These are phyloP conservation scores for Fraxinus greggii DNA, from an alignment of 305 asterid species.

Conservation along the genomic window DNA sequence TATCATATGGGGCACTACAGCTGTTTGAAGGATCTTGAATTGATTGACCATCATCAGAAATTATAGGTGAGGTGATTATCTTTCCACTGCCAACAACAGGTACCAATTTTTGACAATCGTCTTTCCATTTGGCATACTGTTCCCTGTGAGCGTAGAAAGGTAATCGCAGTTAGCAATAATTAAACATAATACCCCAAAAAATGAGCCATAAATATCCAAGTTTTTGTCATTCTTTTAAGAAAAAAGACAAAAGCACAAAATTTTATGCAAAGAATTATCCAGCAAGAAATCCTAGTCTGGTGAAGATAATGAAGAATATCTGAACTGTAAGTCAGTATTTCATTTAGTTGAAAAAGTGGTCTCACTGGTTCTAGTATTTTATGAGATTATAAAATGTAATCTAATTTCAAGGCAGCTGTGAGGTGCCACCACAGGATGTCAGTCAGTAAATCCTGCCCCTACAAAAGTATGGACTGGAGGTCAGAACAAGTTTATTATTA, in stretches of 20 bases:
- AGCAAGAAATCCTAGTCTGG: neutral
- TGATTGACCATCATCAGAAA: slow-evolving; percentile 63
- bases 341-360: neutral
- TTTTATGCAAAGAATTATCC: neutral
- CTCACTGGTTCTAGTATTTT: neutral
- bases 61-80: slow-evolving; percentile 58
- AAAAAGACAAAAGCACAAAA: neutral
- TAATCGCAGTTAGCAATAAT: slow-evolving; percentile 19
- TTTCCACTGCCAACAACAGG: slow-evolving; percentile 84
- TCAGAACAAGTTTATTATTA: neutral
- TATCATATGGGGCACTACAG: slow-evolving; percentile 21
- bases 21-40: slow-evolving; percentile 34
- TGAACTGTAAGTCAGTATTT: neutral
- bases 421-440: neutral
- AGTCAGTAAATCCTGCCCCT: neutral
- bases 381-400: neutral
- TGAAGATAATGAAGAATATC: neutral
- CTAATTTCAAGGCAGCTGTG: neutral
- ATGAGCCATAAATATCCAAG: neutral
- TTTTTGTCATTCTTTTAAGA: neutral
- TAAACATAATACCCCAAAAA: neutral
- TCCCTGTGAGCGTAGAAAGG: slow-evolving; percentile 48
- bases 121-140: slow-evolving; percentile 76
- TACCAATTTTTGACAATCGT: slow-evolving; percentile 68
- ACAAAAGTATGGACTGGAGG: neutral